Conservation (phyloP, 2,329 filamentous ascomycete species). For the Colletotrichum sp. region DNA sequence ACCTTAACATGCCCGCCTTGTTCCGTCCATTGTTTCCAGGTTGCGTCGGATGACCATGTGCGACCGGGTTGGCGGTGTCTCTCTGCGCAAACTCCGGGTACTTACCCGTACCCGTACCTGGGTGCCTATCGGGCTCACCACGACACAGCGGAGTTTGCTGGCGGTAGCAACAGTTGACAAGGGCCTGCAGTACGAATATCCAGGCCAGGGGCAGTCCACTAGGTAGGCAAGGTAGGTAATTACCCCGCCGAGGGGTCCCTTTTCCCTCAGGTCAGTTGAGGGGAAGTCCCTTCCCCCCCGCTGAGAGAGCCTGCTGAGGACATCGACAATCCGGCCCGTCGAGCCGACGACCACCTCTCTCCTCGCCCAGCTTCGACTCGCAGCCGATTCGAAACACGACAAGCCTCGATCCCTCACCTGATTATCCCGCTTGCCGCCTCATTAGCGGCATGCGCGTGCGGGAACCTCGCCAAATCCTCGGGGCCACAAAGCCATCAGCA, state of each 20-base stretch:
- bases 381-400: constrained; percentile 11
- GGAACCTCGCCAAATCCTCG: constrained; percentile 10
- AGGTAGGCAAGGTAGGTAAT: background rate
- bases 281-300: background rate
- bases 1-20: background rate
- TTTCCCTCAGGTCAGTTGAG: background rate
- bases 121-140: background rate
- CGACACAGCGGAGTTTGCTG: background rate
- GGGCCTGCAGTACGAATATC: background rate
- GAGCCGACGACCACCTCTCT: constrained; percentile 28
- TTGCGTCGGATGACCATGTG: background rate
- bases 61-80: background rate
- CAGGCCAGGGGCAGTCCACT: background rate
- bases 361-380: background rate
- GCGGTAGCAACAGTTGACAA: background rate
- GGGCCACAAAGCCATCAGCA: background rate
- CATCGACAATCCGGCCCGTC: constrained; percentile 36
- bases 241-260: constrained; percentile 24
- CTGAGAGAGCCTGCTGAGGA: background rate
- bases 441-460: constrained; percentile 9
- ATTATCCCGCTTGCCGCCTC: background rate
- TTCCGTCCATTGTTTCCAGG: background rate
- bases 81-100: background rate
- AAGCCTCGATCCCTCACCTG: constrained; percentile 13
- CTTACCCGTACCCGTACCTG: background rate